A percentile compares a stretch with the other conserved stretches of the same genome.
phyloP scores from a whole-genome alignment of 805 yeast species.

The Limtongozyma cylindracea region DNA sequence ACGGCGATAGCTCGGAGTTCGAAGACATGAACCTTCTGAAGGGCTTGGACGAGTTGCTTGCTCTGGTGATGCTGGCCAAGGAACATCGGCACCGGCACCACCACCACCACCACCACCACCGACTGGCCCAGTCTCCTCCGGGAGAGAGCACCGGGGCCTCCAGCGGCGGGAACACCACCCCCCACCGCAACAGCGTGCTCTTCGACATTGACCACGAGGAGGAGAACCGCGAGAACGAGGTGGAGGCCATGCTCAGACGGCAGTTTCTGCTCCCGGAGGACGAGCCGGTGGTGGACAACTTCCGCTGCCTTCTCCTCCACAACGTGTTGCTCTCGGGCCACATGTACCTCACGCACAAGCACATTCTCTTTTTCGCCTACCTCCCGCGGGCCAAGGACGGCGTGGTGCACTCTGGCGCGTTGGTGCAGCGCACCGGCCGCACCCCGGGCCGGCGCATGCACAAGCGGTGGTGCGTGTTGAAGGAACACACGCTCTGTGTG shows the following conservation, averaged over 20 bases:
- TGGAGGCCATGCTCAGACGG: conserved; percentile 10
- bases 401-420: conserved; percentile 12
- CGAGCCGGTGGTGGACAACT: conserved; percentile 34
- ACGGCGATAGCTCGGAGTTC: no score
- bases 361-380: conserved; percentile 53
- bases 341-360: conserved; percentile 38
- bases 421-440: no score
- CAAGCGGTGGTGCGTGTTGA: conserved; percentile 63
- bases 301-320: conserved; percentile 54
- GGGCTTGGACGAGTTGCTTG: no score
- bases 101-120: no score
- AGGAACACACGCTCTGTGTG: conserved; percentile 40
- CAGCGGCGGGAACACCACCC: no score
- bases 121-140: no score
- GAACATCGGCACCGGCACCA: no score
- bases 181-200: no score
- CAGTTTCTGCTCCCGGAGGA: conserved; percentile 20
- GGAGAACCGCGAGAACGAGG: conserved; percentile 5
- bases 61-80: no score
- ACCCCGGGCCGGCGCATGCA: conserved; percentile 10
- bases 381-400: conserved; percentile 20
- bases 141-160: no score
- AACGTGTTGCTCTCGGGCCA: conserved; percentile 79
- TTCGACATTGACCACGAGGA: no score
- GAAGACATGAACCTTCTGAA: no score